Evolutionary conservation across 2,329 filamentous ascomycete genomes (phyloP).

Genomic region (Alternaria sp.): DNA sequence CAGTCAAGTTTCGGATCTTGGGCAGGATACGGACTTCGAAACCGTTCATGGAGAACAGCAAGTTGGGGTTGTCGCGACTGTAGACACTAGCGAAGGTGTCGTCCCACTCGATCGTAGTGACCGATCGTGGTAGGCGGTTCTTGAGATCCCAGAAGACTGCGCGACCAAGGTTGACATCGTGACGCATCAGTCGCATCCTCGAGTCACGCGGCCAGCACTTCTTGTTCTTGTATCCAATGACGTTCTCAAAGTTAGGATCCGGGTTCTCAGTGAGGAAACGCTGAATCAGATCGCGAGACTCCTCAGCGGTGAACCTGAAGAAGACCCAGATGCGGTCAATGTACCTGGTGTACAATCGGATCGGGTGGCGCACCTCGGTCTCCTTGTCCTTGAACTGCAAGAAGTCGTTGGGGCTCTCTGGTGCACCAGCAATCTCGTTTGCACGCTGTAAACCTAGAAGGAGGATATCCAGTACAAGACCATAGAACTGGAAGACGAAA

Average conservation of each 20-base stretch:
- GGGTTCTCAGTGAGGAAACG: constrained; percentile 97
- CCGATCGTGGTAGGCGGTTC: constrained; percentile 89
- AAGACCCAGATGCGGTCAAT: constrained; percentile 99
- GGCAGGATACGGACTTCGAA: constrained; percentile 97
- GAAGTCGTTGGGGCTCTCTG: constrained; percentile 95
- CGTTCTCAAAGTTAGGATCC: constrained; percentile 98
- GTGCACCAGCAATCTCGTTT: constrained; percentile 96
- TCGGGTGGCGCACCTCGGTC: constrained; percentile 91
- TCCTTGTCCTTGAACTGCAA: constrained; percentile 93
- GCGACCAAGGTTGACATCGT: constrained; percentile 96
- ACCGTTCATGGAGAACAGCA: constrained; percentile 96
- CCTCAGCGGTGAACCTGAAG: constrained; percentile 89
- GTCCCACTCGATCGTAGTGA: constrained; percentile 99
- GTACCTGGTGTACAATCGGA: constrained; percentile 96
- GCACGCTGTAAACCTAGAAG: constrained; percentile 92
- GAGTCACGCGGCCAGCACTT: constrained; percentile 99
- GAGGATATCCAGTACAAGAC: constrained; percentile 89
- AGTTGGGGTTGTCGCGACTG: constrained; percentile 95
- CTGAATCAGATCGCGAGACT: constrained; percentile 94
- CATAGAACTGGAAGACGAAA: constrained; percentile 99
- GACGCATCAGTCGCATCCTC: constrained; percentile 96
- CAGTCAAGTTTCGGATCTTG: constrained; percentile 92
- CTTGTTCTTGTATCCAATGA: constrained; percentile 98
- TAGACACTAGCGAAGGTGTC: constrained; percentile 98
- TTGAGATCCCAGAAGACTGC: constrained; percentile 99